A percentile compares a stretch with the other conserved stretches of the same genome.
phyloP scores from a whole-genome alignment of 2,329 filamentous ascomycete genomes.

The Rhynchosporium agropyri region DNA sequence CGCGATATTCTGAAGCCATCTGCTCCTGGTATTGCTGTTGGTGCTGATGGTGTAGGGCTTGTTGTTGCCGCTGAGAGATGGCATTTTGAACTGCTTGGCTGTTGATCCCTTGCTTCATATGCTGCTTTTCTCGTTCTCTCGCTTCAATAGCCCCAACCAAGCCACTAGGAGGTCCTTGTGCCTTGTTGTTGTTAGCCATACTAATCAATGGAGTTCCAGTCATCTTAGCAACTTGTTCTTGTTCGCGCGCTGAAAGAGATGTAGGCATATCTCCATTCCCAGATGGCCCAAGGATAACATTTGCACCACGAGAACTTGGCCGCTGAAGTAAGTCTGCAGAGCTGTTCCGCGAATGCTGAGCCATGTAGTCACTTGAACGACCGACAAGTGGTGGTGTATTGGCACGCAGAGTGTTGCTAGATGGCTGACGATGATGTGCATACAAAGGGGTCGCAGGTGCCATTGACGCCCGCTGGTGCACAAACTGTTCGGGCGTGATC shows the following conservation, averaged over 20 bases:
- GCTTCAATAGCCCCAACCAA: conserved; percentile 79
- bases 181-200: conserved; percentile 51
- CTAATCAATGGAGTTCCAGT: conserved; percentile 76
- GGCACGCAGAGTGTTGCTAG: conserved; percentile 51
- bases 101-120: conserved; percentile 69
- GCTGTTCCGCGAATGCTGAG: conserved; percentile 49
- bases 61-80: conserved; percentile 68
- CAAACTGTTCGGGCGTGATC: conserved; percentile 79
- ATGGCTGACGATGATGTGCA: conserved; percentile 60
- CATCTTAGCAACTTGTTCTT: conserved; percentile 82
- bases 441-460: conserved; percentile 58
- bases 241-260: conserved; percentile 81
- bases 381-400: conserved; percentile 47
- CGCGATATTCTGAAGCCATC: conserved; percentile 28
- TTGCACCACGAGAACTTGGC: conserved; percentile 62
- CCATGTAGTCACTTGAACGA: conserved; percentile 41
- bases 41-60: conserved; percentile 40
- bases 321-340: conserved; percentile 52
- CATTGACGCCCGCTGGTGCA: conserved; percentile 72
- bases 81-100: conserved; percentile 74
- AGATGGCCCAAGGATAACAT: conserved; percentile 40
- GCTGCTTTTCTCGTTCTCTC: conserved; percentile 75
- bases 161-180: conserved; percentile 55
- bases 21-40: conserved; percentile 31
- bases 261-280: conserved; percentile 52